Evolutionary conservation across 2,329 filamentous ascomycete genomes (phyloP).

Genomic region (Apiospora marii): DNA sequence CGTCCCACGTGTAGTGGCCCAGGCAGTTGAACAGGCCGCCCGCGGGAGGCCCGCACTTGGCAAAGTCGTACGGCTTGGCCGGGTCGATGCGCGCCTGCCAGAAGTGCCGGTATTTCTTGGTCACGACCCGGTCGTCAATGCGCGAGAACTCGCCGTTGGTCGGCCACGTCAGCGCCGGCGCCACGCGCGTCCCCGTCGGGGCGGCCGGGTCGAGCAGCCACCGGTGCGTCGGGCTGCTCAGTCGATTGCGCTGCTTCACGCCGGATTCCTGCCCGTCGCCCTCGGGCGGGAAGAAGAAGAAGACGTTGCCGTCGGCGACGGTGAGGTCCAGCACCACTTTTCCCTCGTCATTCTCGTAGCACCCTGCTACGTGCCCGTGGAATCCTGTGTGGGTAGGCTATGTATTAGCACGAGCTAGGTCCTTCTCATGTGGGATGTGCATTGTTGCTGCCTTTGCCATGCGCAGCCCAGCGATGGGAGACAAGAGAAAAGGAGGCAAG

Average conservation of each 20-base stretch:
- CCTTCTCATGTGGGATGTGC: not conserved
- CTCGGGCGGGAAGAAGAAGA: constrained; percentile 54
- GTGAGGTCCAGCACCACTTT: constrained; percentile 54
- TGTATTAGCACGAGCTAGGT: not conserved
- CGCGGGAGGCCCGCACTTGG: constrained; percentile 51
- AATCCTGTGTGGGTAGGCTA: constrained; percentile 42
- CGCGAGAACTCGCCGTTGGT: constrained; percentile 58
- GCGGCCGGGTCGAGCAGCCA: constrained; percentile 50
- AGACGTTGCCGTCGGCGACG: constrained; percentile 53
- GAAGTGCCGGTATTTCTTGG: constrained; percentile 54
- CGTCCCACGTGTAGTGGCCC: constrained; percentile 52
- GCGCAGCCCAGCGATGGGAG: not conserved
- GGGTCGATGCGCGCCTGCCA: constrained; percentile 52
- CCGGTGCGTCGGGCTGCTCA: constrained; percentile 49
- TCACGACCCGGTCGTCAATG: constrained; percentile 56
- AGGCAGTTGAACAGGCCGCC: constrained; percentile 56
- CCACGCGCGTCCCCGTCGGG: constrained; percentile 46
- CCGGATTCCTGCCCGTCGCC: constrained; percentile 37
- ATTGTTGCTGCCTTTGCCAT: not conserved
- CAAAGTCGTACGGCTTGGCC: constrained; percentile 51
- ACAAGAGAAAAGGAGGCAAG: not conserved
- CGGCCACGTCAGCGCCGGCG: constrained; percentile 45
- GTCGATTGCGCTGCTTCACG: constrained; percentile 40
- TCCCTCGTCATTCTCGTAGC: constrained; percentile 55
- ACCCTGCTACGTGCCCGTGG: constrained; percentile 56